phyloP scores from a whole-genome alignment of 2,329 filamentous ascomycete genomes.

The Claviceps pusilla region DNA sequence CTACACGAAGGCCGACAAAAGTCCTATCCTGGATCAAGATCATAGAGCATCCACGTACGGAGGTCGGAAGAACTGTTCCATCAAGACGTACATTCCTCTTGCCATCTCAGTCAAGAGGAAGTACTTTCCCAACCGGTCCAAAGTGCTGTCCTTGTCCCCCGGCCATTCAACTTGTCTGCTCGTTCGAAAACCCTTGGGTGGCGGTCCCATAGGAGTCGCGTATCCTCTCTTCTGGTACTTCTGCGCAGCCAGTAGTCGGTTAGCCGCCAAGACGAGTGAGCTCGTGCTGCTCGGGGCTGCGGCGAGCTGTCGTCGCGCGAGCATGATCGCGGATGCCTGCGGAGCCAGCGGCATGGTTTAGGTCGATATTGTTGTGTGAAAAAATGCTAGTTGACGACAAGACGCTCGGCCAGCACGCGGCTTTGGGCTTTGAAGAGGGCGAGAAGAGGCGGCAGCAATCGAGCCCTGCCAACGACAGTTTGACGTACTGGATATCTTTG shows the following conservation, averaged over 20 bases:
- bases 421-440: constrained; percentile 1
- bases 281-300: constrained; percentile 10
- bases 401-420: not conserved
- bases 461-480: constrained; percentile 6
- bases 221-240: constrained; percentile 26
- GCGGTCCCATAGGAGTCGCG: constrained; percentile 61
- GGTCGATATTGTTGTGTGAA: not conserved
- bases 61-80: constrained; percentile 97
- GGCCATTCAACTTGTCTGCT: constrained; percentile 64
- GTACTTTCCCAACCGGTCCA: constrained; percentile 81
- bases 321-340: constrained; percentile 18
- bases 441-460: constrained; percentile 11
- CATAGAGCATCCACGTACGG: constrained; percentile 50
- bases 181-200: constrained; percentile 68
- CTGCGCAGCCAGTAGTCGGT: constrained; percentile 7
- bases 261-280: constrained; percentile 10
- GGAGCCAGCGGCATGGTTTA: constrained; percentile 19
- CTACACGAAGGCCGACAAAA: not conserved
- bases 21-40: not conserved
- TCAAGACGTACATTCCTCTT: constrained; percentile 90
- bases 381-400: not conserved
- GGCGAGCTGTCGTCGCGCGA: constrained; percentile 22
- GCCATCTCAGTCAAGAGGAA: constrained; percentile 94
- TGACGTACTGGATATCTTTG: constrained; percentile 3
- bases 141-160: constrained; percentile 56